Percentiles rank a stretch among this genome's conserved stretches.
Evolutionary conservation across 2,329 filamentous ascomycete species (phyloP).

Genomic region (Colletotrichum lini): DNA sequence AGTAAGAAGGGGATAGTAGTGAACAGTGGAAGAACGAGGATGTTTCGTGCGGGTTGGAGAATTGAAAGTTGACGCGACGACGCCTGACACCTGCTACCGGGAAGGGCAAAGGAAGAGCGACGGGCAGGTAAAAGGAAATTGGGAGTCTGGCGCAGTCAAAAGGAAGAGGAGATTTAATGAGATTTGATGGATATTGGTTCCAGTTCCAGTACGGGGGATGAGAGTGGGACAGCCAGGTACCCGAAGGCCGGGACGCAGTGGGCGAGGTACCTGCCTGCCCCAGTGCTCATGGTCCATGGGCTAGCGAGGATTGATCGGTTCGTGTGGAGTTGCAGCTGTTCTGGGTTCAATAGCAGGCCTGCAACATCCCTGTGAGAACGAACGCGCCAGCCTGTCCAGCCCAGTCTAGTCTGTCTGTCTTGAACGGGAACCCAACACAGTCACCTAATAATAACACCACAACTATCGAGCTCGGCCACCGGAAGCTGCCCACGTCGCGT

Average conservation of each 20-base stretch:
- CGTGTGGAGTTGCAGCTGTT: conserved; percentile 27
- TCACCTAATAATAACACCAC: conserved; percentile 29
- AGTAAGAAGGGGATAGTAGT: conserved; percentile 17
- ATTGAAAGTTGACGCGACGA: conserved; percentile 18
- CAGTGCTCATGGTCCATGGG: conserved; percentile 15
- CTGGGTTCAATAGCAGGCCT: conserved; percentile 24
- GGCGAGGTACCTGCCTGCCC: neutral
- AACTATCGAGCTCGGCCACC: conserved; percentile 28
- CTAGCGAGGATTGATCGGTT: conserved; percentile 29
- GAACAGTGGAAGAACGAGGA: conserved; percentile 32
- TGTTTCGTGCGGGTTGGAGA: conserved; percentile 26
- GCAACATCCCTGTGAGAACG: conserved; percentile 27
- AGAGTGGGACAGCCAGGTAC: conserved; percentile 27
- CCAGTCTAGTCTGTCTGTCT: conserved; percentile 4
- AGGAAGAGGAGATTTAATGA: conserved; percentile 41
- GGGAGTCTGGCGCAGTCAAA: conserved; percentile 18
- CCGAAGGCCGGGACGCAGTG: conserved; percentile 27
- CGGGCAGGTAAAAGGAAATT: conserved; percentile 31
- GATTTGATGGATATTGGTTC: conserved; percentile 38
- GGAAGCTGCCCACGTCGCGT: conserved; percentile 7
- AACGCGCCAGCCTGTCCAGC: conserved; percentile 28
- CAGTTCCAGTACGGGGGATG: conserved; percentile 13
- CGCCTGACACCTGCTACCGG: neutral
- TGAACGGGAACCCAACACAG: conserved; percentile 7
- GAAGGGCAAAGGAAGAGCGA: conserved; percentile 24